Base-by-base conservation (phyloP, 169 alveolate genomes). In the Cryptosporidium viatorum region DNA sequence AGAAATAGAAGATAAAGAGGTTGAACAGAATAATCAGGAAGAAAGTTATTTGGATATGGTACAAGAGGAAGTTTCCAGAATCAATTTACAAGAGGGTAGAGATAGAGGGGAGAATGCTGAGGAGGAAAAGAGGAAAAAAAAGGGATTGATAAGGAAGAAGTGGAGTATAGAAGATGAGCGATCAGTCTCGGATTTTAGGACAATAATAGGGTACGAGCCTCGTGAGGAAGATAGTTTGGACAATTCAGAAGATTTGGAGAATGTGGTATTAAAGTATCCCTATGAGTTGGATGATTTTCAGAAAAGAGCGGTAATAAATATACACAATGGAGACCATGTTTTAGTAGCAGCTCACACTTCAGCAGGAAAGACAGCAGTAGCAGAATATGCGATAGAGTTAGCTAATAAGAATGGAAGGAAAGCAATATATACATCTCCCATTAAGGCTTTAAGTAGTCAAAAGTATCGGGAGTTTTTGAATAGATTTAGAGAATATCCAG, bases 291-390 rank as follows among this genome's bases (percentile, higher is more conserved):
- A 98, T 84, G 96, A 86, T 60, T 98, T 98, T 92, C 98, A 98
- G 94, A 98, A 98, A 86, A 93, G 99, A 70, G 98, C 99, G 1
- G 93, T 98, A 10, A 91, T 96, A 39, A 96, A 98, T 84, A 92
- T 98, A 31, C 98, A 97, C 84, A 94, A 95, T 59, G 94, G 94
- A 70, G 95, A 97, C 84, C 96, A 96, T 85, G 99, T 98, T 9
- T 97, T 98, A 60, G 99, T 98, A 0, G 98, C 99, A 55, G 99
- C 99, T 2, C 99, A 98, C 86, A 98, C 99, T 21, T 98, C 99
- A n/a, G 99, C 99, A 39, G 99, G 99, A 33, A 98, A 98, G 91
- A 98, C 99, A 3, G 99, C 97, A 1, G 98, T 98, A 21, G 99
- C 99, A 10, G 99, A 97, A 91, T 97, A 99, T 93, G 99, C 99